Percentiles rank a stretch among this genome's conserved stretches.
Conservation (phyloP, 1,284 basidiomycete species). For the Naganishia sp. region DNA sequence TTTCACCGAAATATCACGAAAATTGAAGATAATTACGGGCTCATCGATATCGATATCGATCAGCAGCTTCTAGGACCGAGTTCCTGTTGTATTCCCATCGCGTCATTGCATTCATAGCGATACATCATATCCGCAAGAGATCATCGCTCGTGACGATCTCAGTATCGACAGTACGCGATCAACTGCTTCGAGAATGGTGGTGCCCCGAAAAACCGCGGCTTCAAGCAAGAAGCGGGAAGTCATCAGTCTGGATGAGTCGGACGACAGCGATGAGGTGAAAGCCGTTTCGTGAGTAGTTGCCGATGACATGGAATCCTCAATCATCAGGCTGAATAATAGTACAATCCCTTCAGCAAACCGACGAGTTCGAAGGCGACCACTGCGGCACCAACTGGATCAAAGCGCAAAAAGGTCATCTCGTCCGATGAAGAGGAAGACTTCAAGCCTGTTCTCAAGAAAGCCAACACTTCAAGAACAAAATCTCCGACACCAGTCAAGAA, state of each 20-base stretch:
- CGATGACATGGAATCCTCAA: not conserved
- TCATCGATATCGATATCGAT: not conserved
- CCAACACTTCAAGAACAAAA: conserved; percentile 1
- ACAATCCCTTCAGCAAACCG: not conserved
- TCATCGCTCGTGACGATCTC: too few relatives aligned
- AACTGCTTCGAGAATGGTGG: not conserved
- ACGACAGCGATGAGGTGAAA: conserved; percentile 22
- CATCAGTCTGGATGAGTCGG: conserved; percentile 24
- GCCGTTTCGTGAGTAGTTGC: conserved; percentile 15
- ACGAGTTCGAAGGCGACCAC: not conserved
- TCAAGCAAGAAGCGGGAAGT: conserved; percentile 17
- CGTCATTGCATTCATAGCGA: not conserved
- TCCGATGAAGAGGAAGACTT: conserved; percentile 22
- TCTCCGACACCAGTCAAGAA: not conserved
- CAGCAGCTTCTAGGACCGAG: not conserved
- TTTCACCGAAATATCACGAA: too few relatives aligned
- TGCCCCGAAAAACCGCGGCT: conserved; percentile 5
- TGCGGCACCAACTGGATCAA: conserved; percentile 1
- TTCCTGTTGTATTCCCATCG: not conserved
- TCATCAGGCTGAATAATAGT: not conserved
- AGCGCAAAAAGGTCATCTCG: conserved; percentile 20
- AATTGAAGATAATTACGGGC: not conserved
- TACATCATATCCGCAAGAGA: too few relatives aligned
- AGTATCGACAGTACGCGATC: too few relatives aligned
- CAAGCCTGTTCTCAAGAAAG: conserved; percentile 22